A percentile compares a stretch with the other conserved stretches of the same genome.
Evolutionary conservation across 2,329 filamentous ascomycete genomes (phyloP).

Genomic region (Ophiobolus disseminans): DNA sequence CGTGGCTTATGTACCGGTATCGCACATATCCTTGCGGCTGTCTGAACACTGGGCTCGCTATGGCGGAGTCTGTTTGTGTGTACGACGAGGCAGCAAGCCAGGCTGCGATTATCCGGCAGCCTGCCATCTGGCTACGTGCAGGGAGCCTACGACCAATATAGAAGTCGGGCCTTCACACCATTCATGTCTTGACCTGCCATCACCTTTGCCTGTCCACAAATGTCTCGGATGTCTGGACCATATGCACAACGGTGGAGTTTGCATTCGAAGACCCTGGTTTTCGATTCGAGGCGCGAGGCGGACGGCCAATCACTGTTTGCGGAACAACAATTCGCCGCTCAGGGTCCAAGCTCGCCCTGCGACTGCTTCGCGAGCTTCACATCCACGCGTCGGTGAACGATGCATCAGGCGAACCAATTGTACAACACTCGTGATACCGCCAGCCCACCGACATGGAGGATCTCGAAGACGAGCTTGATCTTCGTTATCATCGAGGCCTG

Average conservation of each 20-base stretch:
- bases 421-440: neutral
- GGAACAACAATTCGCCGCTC: neutral
- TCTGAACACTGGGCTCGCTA: neutral
- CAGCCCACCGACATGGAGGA: slow-evolving; percentile 30
- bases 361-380: slow-evolving; percentile 3
- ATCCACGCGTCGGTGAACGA: slow-evolving; percentile 3
- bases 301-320: neutral
- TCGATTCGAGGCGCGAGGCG: neutral
- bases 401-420: slow-evolving; percentile 4
- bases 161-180: no score
- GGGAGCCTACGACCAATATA: no score
- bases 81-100: neutral
- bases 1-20: slow-evolving; percentile 1
- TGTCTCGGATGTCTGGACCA: neutral
- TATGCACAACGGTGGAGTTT: neutral
- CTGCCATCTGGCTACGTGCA: no score
- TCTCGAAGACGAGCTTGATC: slow-evolving; percentile 42
- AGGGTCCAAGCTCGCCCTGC: neutral
- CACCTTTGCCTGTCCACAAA: no score
- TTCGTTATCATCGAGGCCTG: slow-evolving; percentile 37
- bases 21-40: neutral
- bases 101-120: neutral
- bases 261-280: neutral
- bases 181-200: no score
- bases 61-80: neutral